These are phyloP conservation scores for Penicillium sp. DNA, from an alignment of 2,329 filamentous ascomycete species.

Conservation along the genomic window DNA sequence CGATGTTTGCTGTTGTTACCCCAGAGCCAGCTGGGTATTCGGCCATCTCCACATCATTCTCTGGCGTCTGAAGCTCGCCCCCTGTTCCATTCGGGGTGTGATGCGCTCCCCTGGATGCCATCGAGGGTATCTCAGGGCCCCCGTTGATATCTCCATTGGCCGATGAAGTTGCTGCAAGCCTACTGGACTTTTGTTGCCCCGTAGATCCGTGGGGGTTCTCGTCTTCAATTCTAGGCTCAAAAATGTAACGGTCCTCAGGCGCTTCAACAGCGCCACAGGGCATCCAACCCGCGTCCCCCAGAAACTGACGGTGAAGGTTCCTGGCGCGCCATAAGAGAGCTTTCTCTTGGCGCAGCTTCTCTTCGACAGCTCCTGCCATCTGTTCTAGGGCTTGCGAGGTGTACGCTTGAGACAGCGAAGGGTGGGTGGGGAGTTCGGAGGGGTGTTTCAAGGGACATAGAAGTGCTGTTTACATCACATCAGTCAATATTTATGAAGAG, in stretches of 20 bases:
- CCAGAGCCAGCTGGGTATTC: conserved; percentile 21
- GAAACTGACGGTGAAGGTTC: conserved; percentile 57
- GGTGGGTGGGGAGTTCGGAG: conserved; percentile 60
- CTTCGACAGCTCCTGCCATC: conserved; percentile 57
- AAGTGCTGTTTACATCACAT: conserved; percentile 45
- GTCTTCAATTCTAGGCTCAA: conserved; percentile 36
- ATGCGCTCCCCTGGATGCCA: conserved; percentile 11
- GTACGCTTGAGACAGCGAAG: conserved; percentile 59
- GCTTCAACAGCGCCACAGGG: conserved; percentile 56
- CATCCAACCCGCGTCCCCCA: conserved; percentile 62
- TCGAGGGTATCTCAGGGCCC: conserved; percentile 8
- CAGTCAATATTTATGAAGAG: conserved; percentile 10
- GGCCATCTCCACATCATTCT: conserved; percentile 37
- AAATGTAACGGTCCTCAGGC: conserved; percentile 50
- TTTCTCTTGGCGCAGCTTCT: conserved; percentile 59
- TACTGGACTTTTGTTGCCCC: conserved; percentile 18
- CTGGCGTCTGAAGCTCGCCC: conserved; percentile 2
- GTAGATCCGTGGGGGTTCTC: conserved; percentile 15
- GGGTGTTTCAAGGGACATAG: conserved; percentile 63
- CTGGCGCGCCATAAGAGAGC: conserved; percentile 59
- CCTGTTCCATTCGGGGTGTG: conserved; percentile 10
- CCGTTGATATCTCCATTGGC: conserved; percentile 11
- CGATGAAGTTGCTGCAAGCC: conserved; percentile 9
- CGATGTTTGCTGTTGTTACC: conserved; percentile 4
- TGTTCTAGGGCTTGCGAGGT: conserved; percentile 59